These are phyloP conservation scores for Karstenula rhodostoma DNA, from an alignment of 2,329 filamentous ascomycete genomes.

Conservation along the genomic window DNA sequence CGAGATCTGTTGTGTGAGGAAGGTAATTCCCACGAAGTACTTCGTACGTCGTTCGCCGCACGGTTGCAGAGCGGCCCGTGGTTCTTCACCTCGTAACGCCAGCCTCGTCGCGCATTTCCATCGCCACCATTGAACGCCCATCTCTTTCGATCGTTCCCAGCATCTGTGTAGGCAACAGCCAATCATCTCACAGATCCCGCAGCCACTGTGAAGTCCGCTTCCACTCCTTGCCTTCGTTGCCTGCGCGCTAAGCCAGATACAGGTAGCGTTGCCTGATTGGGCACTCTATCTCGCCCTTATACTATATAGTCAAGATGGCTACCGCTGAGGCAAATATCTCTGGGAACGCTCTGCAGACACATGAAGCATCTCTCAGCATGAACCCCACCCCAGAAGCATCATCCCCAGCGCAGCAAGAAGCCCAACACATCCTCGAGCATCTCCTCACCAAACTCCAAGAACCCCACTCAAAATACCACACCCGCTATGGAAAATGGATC, in stretches of 20 bases:
- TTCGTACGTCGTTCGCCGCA: neutral
- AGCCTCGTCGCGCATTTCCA: neutral
- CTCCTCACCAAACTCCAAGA: constrained; percentile 29
- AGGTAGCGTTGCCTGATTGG: constrained; percentile 14
- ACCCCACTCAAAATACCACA: constrained; percentile 23
- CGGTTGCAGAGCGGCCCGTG: neutral
- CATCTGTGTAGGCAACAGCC: neutral
- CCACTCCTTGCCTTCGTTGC: constrained; percentile 11
- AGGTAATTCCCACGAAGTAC: neutral
- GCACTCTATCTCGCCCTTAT: neutral
- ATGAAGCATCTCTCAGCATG: constrained; percentile 11
- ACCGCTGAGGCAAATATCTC: neutral
- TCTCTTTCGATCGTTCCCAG: neutral
- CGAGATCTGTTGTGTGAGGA: neutral
- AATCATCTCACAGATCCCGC: neutral
- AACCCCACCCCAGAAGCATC: constrained; percentile 18
- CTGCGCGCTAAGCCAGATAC: constrained; percentile 16
- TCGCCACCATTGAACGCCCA: neutral
- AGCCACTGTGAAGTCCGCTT: neutral
- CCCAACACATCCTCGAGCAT: constrained; percentile 31
- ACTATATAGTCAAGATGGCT: neutral
- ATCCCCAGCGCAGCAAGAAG: constrained; percentile 32
- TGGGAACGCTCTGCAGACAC: neutral
- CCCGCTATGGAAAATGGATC: constrained; percentile 32
- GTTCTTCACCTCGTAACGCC: neutral